phyloP scores from a whole-genome alignment of 306 rosid genomes.

The Quercus glauca region DNA sequence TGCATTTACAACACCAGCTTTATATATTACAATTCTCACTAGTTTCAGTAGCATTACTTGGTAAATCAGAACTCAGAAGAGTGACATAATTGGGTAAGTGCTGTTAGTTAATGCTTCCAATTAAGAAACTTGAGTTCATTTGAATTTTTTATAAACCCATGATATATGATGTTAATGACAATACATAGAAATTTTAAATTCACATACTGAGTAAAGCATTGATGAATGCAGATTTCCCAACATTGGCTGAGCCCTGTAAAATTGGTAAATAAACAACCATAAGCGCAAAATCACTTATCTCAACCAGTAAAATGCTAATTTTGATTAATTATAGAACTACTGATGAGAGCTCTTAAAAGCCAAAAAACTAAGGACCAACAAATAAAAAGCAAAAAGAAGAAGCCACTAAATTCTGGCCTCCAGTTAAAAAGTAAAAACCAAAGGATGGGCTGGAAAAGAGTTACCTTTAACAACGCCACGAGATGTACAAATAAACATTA shows the following conservation, averaged over 20 bases:
- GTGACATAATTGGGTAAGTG: not conserved
- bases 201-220: conserved; percentile 83
- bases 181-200: conserved; percentile 9
- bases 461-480: not conserved
- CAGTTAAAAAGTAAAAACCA: no score
- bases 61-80: not conserved
- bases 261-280: conserved; percentile 8
- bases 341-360: no score
- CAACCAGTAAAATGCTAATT: not conserved
- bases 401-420: no score
- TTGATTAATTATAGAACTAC: not conserved
- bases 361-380: not conserved
- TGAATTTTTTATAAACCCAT: not conserved
- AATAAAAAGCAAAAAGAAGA: no score
- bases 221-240: conserved; percentile 96
- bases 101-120: not conserved
- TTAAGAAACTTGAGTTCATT: not conserved
- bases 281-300: conserved; percentile 10
- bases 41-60: not conserved
- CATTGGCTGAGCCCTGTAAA: conserved; percentile 89
- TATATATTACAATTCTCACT: not conserved
- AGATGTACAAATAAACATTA: not conserved
- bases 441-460: no score
- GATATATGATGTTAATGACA: not conserved
- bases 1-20: not conserved